Evolutionary conservation across 75 land plant genomes (phyloP).

Genomic region (Cunninghamia lanceolata): DNA sequence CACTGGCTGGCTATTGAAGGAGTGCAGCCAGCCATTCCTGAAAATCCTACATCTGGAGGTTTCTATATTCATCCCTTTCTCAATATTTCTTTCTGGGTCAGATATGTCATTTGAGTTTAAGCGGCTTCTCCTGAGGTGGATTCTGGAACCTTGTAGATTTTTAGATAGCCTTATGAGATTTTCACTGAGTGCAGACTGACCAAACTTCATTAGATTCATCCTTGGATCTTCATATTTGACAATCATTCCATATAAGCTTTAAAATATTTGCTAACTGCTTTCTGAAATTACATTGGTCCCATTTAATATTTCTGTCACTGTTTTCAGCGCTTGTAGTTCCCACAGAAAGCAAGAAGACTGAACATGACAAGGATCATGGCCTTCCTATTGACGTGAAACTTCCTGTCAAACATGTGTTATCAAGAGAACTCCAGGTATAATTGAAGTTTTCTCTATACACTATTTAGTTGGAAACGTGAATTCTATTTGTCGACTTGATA

Average conservation of each 20-base stretch:
- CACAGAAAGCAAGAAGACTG: constrained; percentile 49
- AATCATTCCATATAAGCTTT: not conserved
- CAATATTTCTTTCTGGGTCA: not conserved
- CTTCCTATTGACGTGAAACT: constrained; percentile 62
- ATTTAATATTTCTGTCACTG: not conserved
- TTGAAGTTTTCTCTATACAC: not conserved
- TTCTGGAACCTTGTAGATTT: not conserved
- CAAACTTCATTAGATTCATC: not conserved
- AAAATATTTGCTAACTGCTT: not conserved
- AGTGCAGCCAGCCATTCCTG: constrained; percentile 97
- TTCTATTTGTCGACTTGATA: not conserved
- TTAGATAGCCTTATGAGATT: not conserved
- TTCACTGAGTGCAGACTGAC: not conserved
- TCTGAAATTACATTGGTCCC: not conserved
- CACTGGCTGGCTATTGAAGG: constrained; percentile 99
- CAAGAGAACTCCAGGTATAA: constrained; percentile 83
- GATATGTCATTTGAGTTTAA: not conserved
- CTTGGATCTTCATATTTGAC: not conserved
- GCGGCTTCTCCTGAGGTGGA: not conserved
- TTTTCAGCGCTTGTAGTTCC: constrained; percentile 56
- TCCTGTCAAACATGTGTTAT: constrained; percentile 84
- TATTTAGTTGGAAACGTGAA: constrained; percentile 2
- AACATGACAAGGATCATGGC: constrained; percentile 55
- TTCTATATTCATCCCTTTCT: not conserved
- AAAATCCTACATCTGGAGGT: constrained; percentile 90